Conservation (phyloP, 192 early-diverging fungal genomes). For the Mortierella antarctica region DNA sequence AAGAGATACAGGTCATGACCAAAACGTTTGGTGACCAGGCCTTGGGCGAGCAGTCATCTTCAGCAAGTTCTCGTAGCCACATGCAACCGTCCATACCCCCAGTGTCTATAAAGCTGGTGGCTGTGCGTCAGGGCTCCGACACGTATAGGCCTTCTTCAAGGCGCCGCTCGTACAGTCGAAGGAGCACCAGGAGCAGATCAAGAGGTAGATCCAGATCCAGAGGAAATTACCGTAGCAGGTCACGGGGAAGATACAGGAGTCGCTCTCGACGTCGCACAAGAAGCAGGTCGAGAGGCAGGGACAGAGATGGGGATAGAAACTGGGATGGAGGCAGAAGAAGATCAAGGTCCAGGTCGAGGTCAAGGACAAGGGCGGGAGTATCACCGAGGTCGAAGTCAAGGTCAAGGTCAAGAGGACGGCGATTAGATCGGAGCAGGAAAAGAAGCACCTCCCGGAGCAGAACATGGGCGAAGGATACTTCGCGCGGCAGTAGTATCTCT, state of each 20-base stretch:
- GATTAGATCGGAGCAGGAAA: no score
- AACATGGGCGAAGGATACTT: no score
- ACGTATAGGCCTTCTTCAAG: constrained; percentile 3
- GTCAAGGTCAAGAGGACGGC: neutral
- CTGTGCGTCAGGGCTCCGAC: neutral
- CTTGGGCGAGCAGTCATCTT: no score
- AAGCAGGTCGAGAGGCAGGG: constrained; percentile 9
- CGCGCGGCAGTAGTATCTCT: no score
- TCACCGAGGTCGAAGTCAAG: neutral
- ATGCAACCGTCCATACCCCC: no score
- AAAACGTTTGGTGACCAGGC: no score
- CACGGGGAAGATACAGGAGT: neutral
- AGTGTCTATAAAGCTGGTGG: no score
- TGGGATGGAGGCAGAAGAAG: neutral
- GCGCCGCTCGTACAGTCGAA: constrained; percentile 1
- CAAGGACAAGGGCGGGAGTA: neutral
- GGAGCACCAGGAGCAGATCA: constrained; percentile 11
- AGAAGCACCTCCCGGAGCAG: no score
- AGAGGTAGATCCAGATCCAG: constrained; percentile 10
- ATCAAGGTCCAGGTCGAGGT: neutral
- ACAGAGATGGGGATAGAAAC: neutral
- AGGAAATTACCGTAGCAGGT: no score
- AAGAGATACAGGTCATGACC: no score
- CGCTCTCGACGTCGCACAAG: neutral
- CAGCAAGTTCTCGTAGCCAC: no score